Conservation (phyloP, 106 monocot genomes). For the Acorus gramineus region DNA sequence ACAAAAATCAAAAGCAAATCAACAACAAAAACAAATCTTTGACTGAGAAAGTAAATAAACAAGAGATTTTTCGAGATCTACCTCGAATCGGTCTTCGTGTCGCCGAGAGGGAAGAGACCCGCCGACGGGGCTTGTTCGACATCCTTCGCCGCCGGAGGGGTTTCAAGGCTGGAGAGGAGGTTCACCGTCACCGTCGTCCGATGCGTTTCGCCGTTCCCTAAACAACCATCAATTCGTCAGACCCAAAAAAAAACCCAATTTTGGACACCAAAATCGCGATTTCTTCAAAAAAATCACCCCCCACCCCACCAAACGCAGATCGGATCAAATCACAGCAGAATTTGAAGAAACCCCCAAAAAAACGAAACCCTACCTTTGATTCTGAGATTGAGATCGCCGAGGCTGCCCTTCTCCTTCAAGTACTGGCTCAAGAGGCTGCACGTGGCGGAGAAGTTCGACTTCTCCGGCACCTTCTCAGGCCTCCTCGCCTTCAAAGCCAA, state of each 20-base stretch:
- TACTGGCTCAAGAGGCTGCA: slow-evolving; percentile 4
- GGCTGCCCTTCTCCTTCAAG: slow-evolving; percentile 7
- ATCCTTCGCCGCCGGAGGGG: not conserved
- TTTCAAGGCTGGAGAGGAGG: slow-evolving; percentile 15
- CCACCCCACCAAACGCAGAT: no score
- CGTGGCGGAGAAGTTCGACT: not conserved
- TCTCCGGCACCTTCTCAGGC: not conserved
- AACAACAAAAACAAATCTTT: not conserved
- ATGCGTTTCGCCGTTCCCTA: no score
- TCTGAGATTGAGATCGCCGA: not conserved
- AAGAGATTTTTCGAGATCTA: not conserved
- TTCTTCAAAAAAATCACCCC: no score
- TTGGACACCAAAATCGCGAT: no score
- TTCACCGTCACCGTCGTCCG: slow-evolving; percentile 16
- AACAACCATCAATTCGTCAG: no score
- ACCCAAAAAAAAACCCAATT: no score
- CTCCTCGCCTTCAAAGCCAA: not conserved
- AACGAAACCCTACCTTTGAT: not conserved
- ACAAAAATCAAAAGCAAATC: not conserved
- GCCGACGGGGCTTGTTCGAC: not conserved
- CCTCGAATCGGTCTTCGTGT: not conserved
- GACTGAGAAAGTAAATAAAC: no score
- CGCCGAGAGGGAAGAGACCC: not conserved
- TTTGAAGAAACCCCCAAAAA: no score
- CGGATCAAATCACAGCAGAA: no score